phyloP scores from a whole-genome alignment of 208 protist genomes.

The Wallacemonas sp. region DNA sequence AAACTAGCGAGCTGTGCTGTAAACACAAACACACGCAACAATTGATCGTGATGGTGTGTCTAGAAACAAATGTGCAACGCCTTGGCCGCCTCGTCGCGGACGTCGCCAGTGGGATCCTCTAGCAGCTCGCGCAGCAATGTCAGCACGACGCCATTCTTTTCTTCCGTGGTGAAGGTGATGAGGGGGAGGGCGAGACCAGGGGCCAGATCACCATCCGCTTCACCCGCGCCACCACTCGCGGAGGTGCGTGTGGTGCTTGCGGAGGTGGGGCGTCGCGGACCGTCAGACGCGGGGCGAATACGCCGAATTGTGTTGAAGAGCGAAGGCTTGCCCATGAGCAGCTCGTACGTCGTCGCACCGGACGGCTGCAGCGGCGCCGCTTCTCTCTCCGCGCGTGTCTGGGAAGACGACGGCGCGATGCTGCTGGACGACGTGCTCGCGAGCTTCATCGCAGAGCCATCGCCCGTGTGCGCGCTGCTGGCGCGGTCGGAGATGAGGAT shows the following conservation, averaged over 20 bases:
- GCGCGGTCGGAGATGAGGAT: slow-evolving; percentile 34
- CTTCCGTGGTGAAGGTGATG: slow-evolving; percentile 53
- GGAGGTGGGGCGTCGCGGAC: neutral
- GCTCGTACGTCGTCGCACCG: slow-evolving; percentile 25
- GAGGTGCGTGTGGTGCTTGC: neutral
- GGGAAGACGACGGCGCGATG: no score
- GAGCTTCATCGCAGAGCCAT: neutral
- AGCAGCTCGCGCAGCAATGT: slow-evolving; percentile 65
- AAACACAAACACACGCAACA: slow-evolving; percentile 1
- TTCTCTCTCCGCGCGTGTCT: no score
- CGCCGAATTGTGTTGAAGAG: slow-evolving; percentile 10
- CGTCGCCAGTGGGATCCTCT: slow-evolving; percentile 67
- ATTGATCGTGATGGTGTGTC: no score
- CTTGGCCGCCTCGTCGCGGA: slow-evolving; percentile 77
- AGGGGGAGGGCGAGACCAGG: neutral
- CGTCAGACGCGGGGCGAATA: neutral
- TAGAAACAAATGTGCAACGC: slow-evolving; percentile 79
- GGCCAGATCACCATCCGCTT: no score
- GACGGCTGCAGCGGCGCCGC: slow-evolving; percentile 17
- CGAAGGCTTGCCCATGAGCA: slow-evolving; percentile 35
- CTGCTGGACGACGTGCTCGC: no score
- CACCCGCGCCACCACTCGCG: neutral
- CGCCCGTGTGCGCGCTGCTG: neutral
- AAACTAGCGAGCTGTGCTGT: no score
- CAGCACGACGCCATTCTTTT: slow-evolving; percentile 74